These are phyloP conservation scores for Striga hermonthica DNA, from an alignment of 305 asterid genomes.

Conservation along the genomic window DNA sequence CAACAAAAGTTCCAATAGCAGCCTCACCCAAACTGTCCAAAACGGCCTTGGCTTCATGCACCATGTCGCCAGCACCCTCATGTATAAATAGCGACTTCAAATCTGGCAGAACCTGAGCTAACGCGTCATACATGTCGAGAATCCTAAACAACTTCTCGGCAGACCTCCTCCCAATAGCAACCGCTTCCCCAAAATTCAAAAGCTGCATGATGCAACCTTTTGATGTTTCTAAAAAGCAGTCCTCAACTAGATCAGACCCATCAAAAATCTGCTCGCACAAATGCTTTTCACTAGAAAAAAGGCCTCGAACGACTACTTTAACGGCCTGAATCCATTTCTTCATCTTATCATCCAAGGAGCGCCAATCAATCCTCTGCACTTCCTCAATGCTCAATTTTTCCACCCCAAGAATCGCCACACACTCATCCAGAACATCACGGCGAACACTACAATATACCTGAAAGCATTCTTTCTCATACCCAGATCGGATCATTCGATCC, in stretches of 20 bases:
- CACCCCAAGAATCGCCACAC: conserved; percentile 67
- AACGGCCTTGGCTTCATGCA: conserved; percentile 81
- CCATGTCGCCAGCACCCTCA: conserved; percentile 77
- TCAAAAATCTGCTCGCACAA: conserved; percentile 70
- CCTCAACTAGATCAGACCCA: conserved; percentile 70
- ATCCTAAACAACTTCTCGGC: conserved; percentile 81
- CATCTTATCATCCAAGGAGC: conserved; percentile 75
- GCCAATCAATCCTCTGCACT: conserved; percentile 88
- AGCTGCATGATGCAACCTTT: conserved; percentile 93
- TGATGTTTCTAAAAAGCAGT: conserved; percentile 80
- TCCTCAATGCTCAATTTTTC: conserved; percentile 93
- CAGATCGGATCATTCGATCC: conserved; percentile 77
- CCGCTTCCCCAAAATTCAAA: conserved; percentile 94
- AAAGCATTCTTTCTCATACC: conserved; percentile 91
- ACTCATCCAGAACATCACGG: conserved; percentile 81
- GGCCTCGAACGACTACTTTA: conserved; percentile 64
- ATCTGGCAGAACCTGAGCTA: conserved; percentile 61
- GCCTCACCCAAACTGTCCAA: conserved; percentile 74
- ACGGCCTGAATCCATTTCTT: conserved; percentile 85
- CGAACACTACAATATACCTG: conserved; percentile 83
- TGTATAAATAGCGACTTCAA: conserved; percentile 58
- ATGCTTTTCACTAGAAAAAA: conserved; percentile 63
- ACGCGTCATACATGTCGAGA: conserved; percentile 87
- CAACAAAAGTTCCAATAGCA: conserved; percentile 84
- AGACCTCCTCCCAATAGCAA: conserved; percentile 77